Evolutionary conservation across 768 basidiomycete species (phyloP), one percentile per base, ranked within the genome.

Genomic region (Pulveroboletus frians): DNA sequence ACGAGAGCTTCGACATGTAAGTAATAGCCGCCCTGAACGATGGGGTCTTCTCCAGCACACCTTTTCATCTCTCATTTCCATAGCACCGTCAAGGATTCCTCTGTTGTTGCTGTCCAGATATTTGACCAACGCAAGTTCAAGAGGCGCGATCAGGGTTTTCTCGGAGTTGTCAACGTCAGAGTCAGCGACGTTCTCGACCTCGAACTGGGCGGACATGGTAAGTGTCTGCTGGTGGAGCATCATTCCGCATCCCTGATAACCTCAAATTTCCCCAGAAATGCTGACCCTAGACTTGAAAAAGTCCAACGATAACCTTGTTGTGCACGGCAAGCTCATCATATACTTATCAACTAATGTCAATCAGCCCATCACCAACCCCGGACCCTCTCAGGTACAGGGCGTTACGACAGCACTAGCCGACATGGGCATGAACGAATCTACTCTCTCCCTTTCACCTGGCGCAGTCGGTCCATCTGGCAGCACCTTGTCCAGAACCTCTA

Each of bases 61-160:
- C 13, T 43, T 51, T 47, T 51, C 26, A 56, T 30, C 50, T 37
- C 50, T 43, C 29, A 15, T 48, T 26, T 47, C 46, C 36, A 21
- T 59, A 97, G 94, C 58, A 89, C 81, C 44, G 95, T 96, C 65
- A 95, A 93, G 68, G 96, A 99, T 58, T 92, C 90, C n/a, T 97
- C 94, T 15, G 90, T 98, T 41, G 81, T 99, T 50, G 92, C 92
- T 5, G 94, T 98, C 1, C 96, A 99, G 71, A 96, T 98, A 60
- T 98, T 98, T 59, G 96, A 99, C 71, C 95, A 98, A 70, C 85
- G 92, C 69, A 99, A 99, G 72, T 98, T 98, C 76, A 99, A 99
- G 77, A 80, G 89, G 70, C 84, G 87, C 61, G 96, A 99, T 67
- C 96, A 98, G 66, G 96, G 96, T 2, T 99, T 99, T 70, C 75